Evolutionary conservation across 176 grass and related monocot genomes (phyloP).

Genomic region (Eremochloa ophiuroides): DNA sequence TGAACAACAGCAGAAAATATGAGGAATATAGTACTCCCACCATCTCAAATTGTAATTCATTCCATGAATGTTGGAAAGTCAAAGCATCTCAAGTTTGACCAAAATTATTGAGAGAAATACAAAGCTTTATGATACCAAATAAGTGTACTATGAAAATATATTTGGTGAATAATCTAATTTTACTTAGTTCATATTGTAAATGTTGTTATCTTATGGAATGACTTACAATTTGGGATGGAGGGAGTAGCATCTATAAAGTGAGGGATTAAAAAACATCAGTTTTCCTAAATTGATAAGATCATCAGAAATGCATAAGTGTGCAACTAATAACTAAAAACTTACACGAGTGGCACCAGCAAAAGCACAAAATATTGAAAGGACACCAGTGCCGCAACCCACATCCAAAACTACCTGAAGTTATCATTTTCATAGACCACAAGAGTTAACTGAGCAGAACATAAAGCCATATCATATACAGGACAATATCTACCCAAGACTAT

Average conservation of each 20-base stretch:
- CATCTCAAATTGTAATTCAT: no score
- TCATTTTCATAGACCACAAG: constrained; percentile 8
- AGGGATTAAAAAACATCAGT: neutral
- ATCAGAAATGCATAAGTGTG: neutral
- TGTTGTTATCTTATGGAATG: no score
- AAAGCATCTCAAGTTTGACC: no score
- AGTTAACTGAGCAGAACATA: neutral
- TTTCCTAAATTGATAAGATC: neutral
- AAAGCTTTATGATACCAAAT: no score
- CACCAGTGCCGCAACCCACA: constrained; percentile 93
- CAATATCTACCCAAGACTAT: constrained; percentile 6
- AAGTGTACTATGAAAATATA: no score
- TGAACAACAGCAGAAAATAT: neutral
- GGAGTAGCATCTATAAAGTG: neutral
- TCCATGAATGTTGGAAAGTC: no score
- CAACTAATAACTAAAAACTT: constrained; percentile 36
- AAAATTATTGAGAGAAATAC: no score
- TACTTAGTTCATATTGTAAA: no score
- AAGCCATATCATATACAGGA: constrained; percentile 1
- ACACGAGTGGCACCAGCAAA: constrained; percentile 87
- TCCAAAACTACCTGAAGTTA: constrained; percentile 86
- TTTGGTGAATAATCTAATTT: no score
- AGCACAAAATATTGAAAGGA: constrained; percentile 98
- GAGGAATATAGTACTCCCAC: neutral
- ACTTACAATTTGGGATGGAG: no score